Evolutionary conservation across 2,329 filamentous ascomycete genomes (phyloP), one percentile per base, ranked within the genome.

Genomic region (Aspergillus hiratsukae): DNA sequence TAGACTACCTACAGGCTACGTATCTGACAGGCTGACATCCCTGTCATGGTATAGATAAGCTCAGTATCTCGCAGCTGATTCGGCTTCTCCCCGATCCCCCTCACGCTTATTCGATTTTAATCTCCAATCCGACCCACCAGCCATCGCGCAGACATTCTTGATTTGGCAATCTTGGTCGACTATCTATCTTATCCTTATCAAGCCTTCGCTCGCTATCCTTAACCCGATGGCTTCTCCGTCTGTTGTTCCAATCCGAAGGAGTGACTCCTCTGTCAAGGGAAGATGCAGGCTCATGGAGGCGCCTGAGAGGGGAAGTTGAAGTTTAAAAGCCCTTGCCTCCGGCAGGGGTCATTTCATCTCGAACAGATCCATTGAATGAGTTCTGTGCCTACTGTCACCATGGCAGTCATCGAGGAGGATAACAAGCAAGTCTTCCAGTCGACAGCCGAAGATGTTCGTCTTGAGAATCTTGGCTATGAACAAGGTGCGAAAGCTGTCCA

Each of bases 401-500:
- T 67, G 64, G 59, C 58, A 6, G 14, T 37, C 14, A 58, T 58
- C 9, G 56, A 61, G 73, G 77, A 63, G 9, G 60, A 64, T 7
- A 58, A 59, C 2, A 29, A 53, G 17, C 56, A 64, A 41, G 66
- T 65, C n/a, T 65, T 67, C 35, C 50, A 62, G 37, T 48, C 54
- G 45, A 58, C 63, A 9, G 61, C 61, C 19, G 62, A 73, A 52
- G 73, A 75, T 65, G 65, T 66, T n/a, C 62, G 67, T 17, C 61
- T 76, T n/a, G 71, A 69, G 56, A 64, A 72, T 48, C 45, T 76
- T 56, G 73, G 73, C 25, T 75, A 76, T 58, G 69, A 75, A 64
- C 73, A 75, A 58, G 71, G 71, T 72, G 58, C 56, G 64, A 7
- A n/a, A 4, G 3, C n/a, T 28, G 21, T 41, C 6, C 3, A 3